Percentiles rank a stretch among this genome's conserved stretches.
phyloP scores from a whole-genome alignment of 345 rosid species.

The Anastatica hierochuntica region DNA sequence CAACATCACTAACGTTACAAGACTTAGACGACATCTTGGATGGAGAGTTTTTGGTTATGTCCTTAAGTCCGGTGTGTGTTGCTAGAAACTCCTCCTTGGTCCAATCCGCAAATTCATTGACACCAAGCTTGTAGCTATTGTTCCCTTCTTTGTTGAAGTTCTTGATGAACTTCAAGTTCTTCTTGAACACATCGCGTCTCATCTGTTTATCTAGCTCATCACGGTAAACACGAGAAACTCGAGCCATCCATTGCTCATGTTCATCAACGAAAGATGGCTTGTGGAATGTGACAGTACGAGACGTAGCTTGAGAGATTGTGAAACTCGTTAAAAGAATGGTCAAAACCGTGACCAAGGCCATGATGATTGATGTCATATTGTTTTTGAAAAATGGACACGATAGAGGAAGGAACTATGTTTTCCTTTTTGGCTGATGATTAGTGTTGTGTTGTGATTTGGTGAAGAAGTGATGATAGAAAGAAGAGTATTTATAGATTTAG shows the following conservation, averaged over 20 bases:
- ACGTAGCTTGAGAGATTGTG: constrained; percentile 12
- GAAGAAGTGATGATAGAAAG: constrained; percentile 2
- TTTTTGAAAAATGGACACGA: not conserved
- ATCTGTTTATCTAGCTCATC: constrained; percentile 24
- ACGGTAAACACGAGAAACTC: constrained; percentile 19
- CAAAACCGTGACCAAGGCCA: constrained; percentile 5
- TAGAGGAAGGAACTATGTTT: not conserved
- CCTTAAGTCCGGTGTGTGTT: constrained; percentile 23
- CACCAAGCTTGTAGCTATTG: constrained; percentile 28
- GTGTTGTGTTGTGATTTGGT: constrained; percentile 3
- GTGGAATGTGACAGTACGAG: constrained; percentile 15
- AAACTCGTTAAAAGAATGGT: constrained; percentile 6
- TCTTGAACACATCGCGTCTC: constrained; percentile 30
- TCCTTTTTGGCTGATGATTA: not conserved
- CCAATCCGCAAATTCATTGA: constrained; percentile 37
- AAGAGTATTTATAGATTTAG: constrained; percentile 20
- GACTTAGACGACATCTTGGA: constrained; percentile 2
- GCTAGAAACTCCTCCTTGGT: constrained; percentile 38
- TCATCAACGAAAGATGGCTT: constrained; percentile 5
- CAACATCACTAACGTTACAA: constrained; percentile 17
- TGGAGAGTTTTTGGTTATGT: not conserved
- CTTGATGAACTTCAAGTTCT: constrained; percentile 32
- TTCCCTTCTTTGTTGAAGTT: constrained; percentile 22
- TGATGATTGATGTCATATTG: constrained; percentile 14
- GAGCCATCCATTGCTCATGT: constrained; percentile 30